phyloP scores from a whole-genome alignment of 495 filamentous ascomycete species.

The Tuber indicum region DNA sequence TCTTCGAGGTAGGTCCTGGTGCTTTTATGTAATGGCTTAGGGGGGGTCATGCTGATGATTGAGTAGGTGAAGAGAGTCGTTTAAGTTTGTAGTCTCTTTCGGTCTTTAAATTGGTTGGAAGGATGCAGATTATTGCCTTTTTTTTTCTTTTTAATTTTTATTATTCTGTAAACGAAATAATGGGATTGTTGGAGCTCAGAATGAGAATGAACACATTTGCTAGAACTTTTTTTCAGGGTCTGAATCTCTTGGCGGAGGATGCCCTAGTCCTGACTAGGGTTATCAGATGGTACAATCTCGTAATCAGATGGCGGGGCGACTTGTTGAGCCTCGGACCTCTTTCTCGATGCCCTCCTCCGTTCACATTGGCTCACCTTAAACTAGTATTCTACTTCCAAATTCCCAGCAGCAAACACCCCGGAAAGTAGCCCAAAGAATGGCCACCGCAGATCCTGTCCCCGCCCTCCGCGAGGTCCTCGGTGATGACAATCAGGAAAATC shows the following conservation, averaged over 20 bases:
- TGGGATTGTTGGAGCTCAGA: conserved; percentile 16
- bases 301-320: conserved; percentile 37
- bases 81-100: conserved; percentile 19
- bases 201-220: not conserved
- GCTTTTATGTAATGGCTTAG: not conserved
- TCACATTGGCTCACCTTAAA: not conserved
- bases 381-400: not conserved
- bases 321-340: conserved; percentile 15
- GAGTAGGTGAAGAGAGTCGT: conserved; percentile 44
- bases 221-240: not conserved
- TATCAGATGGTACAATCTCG: not conserved
- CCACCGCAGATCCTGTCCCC: conserved; percentile 40
- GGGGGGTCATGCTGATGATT: conserved; percentile 8
- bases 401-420: not conserved
- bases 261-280: conserved; percentile 11
- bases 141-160: not conserved
- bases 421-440: conserved; percentile 20
- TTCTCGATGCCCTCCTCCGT: not conserved
- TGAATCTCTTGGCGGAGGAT: not conserved
- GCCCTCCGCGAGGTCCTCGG: conserved; percentile 67
- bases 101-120: conserved; percentile 3
- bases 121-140: not conserved
- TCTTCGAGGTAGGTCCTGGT: conserved; percentile 72
- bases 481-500: conserved; percentile 65
- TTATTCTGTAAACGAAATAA: conserved; percentile 20